A percentile compares a stretch with the other conserved stretches of the same genome.
Evolutionary conservation across 2,329 filamentous ascomycete species (phyloP).

Genomic region (Trichoderma asperellum): DNA sequence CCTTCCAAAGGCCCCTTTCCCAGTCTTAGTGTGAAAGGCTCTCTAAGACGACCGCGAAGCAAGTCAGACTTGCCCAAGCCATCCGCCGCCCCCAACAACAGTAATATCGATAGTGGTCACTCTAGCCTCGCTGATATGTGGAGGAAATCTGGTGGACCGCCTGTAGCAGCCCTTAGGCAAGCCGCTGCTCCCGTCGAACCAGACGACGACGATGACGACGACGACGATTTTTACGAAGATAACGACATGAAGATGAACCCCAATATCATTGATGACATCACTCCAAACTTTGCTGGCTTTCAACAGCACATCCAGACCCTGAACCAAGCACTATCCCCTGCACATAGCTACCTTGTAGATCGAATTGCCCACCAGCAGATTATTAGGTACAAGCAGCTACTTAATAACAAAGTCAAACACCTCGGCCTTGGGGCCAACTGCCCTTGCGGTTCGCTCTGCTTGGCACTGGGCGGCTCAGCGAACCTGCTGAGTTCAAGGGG

Average conservation of each 20-base stretch:
- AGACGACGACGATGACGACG: slow-evolving; percentile 63
- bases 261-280: slow-evolving; percentile 67
- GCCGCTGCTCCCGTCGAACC: slow-evolving; percentile 40
- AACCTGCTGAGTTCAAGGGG: slow-evolving; percentile 63
- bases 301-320: slow-evolving; percentile 71
- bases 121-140: slow-evolving; percentile 55
- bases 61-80: slow-evolving; percentile 57
- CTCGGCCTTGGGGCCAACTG: slow-evolving; percentile 65
- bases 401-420: slow-evolving; percentile 73
- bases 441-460: slow-evolving; percentile 64
- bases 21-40: slow-evolving; percentile 51
- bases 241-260: slow-evolving; percentile 65
- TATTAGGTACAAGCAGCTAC: slow-evolving; percentile 75
- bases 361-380: slow-evolving; percentile 82
- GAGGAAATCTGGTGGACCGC: slow-evolving; percentile 58
- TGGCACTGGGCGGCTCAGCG: slow-evolving; percentile 68
- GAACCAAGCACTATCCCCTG: slow-evolving; percentile 69
- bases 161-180: slow-evolving; percentile 54
- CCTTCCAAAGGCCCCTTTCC: slow-evolving; percentile 55
- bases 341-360: slow-evolving; percentile 68
- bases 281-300: slow-evolving; percentile 77
- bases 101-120: slow-evolving; percentile 34
- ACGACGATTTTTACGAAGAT: slow-evolving; percentile 60
- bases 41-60: slow-evolving; percentile 59
- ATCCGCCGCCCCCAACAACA: slow-evolving; percentile 32